phyloP scores from a whole-genome alignment of 352 stramenopile genomes.

The Globisporangium polare region DNA sequence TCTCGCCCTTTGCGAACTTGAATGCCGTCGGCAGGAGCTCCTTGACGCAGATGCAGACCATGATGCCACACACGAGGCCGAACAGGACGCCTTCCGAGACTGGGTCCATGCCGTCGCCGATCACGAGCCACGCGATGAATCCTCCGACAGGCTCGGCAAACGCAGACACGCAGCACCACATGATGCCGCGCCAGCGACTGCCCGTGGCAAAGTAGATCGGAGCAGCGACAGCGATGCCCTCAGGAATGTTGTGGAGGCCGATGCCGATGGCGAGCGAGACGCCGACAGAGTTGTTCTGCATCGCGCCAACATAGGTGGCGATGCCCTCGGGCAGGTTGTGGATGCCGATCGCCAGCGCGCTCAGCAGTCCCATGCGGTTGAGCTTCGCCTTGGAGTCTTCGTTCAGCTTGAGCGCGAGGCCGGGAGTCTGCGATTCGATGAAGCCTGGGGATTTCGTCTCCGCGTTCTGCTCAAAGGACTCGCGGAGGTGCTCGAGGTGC shows the following conservation, averaged over 20 bases:
- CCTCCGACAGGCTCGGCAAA: conserved; percentile 91
- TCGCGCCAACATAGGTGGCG: conserved; percentile 90
- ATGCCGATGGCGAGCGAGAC: conserved; percentile 92
- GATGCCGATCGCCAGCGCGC: conserved; percentile 90
- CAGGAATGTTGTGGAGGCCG: conserved; percentile 96
- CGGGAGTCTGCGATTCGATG: conserved; percentile 25
- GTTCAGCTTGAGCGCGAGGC: conserved; percentile 33
- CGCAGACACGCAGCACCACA: conserved; percentile 89
- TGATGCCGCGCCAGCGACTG: conserved; percentile 92
- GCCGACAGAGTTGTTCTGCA: conserved; percentile 89
- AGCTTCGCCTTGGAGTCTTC: conserved; percentile 49
- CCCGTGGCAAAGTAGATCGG: conserved; percentile 97
- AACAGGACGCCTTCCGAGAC: conserved; percentile 87
- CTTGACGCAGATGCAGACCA: conserved; percentile 90
- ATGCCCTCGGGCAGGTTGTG: conserved; percentile 97
- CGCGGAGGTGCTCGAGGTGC: conserved; percentile 23
- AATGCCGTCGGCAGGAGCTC: conserved; percentile 92
- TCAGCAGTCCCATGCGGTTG: conserved; percentile 88
- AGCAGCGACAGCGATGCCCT: conserved; percentile 93
- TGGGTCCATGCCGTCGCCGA: conserved; percentile 72
- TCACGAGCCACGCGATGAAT: conserved; percentile 82
- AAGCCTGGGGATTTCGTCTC: conserved; percentile 20
- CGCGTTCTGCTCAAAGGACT: conserved; percentile 29
- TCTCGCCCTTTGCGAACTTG: conserved; percentile 86
- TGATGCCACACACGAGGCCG: conserved; percentile 92